Base-by-base conservation (phyloP, 75 land plant genomes). In the Picea sitchensis region DNA sequence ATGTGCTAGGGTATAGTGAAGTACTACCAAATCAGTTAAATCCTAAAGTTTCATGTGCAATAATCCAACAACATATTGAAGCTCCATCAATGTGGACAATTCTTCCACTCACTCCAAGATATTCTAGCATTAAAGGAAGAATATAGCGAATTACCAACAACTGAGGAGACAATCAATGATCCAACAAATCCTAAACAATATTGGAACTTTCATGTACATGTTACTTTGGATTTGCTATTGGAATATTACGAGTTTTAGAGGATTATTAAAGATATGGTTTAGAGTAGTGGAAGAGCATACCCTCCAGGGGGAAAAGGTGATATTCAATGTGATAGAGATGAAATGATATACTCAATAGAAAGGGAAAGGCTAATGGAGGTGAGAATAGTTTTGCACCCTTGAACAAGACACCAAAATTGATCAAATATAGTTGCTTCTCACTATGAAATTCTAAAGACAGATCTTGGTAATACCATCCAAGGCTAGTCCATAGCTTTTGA, bases 121-220 rank as follows among this genome's bases (percentile, higher is more conserved):
- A 54, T 94, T 80, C 61, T 97, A 63, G 99, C 99, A 32, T 76
- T 97, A 75, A 94, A 89, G 83, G 95, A 94, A 67, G 92, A 87
- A 60, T 97, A 97, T 85, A 84, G 92, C 59, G 79, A 80, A 36
- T 87, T 98, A 57, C 95, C 99, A 38, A 91, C 98, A 57, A 67
- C 67, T 20, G 95, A 26, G 26, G 26, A 26, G 26, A 26, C 26
- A 26, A 26, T 26, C 26, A 26, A 26, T 26, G 26, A 26, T 26
- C 26, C 26, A 26, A 97, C 99, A 61, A 97, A 97, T 77, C 99
- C 99, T 82, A 97, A 89, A 82, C 98, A 97, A 81, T 97, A 97
- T 65, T 97, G 99, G 99, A 83, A 98, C 83, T 97, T 80, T 87
- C 87, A 95, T 95, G 80, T 84, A 4, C 96, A 94, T 86, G 93